phyloP scores from a whole-genome alignment of 148 eudicot genomes.

The Vaccinium vitisidaea region DNA sequence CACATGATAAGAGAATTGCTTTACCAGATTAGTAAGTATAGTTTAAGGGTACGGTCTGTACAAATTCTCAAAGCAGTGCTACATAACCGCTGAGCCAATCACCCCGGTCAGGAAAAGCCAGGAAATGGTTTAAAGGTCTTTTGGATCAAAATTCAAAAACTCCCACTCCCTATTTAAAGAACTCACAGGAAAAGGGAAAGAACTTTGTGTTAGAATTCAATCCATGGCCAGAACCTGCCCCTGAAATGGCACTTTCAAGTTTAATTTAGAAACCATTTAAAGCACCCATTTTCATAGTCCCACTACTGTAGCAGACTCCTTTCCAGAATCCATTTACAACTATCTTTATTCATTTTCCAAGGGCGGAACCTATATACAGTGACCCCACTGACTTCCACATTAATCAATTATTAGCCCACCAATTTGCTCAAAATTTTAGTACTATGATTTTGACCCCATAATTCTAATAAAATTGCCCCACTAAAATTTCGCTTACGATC shows the following conservation, averaged over 20 bases:
- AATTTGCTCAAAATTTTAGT: too few relatives aligned
- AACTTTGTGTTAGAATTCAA: not conserved
- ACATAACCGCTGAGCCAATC: not conserved
- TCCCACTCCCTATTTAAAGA: not conserved
- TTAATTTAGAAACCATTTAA: not conserved
- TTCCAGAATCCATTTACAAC: not conserved
- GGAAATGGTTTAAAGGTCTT: not conserved
- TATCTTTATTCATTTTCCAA: not conserved
- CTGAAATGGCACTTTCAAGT: not conserved
- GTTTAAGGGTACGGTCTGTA: too few relatives aligned
- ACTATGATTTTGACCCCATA: too few relatives aligned
- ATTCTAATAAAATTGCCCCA: too few relatives aligned
- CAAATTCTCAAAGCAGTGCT: not conserved
- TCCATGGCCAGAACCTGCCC: not conserved
- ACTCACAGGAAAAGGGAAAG: not conserved
- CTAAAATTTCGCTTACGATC: too few relatives aligned
- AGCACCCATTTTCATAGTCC: not conserved
- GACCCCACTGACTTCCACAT: too few relatives aligned
- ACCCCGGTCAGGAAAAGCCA: not conserved
- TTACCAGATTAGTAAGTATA: too few relatives aligned
- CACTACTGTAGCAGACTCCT: not conserved
- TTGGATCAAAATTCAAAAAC: not conserved
- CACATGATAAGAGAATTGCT: too few relatives aligned
- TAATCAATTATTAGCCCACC: too few relatives aligned
- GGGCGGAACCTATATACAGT: too few relatives aligned